A percentile compares a stretch with the other conserved stretches of the same genome.
Conservation (phyloP, 2,329 filamentous ascomycete species). For the Teratosphaeria pseudoeucalypti region DNA sequence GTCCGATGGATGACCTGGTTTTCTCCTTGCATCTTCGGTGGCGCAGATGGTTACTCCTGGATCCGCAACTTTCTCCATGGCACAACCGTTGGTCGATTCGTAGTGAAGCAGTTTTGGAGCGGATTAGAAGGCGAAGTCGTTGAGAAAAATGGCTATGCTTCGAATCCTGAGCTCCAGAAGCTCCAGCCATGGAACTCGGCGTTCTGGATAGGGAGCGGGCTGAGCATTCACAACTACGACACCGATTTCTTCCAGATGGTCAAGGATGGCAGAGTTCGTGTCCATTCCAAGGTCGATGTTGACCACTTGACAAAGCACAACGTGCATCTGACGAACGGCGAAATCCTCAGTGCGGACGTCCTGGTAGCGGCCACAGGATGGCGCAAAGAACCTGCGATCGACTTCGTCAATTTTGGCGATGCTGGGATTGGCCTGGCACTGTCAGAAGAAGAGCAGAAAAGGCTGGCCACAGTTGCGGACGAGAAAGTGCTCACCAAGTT, state of each 20-base stretch:
- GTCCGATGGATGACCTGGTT: slow-evolving; percentile 63
- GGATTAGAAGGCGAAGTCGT: slow-evolving; percentile 46
- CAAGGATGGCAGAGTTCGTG: slow-evolving; percentile 40
- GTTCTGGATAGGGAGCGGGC: slow-evolving; percentile 45
- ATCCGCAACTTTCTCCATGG: slow-evolving; percentile 48
- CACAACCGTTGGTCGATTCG: slow-evolving; percentile 45
- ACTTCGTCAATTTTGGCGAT: not conserved
- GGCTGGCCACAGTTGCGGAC: slow-evolving; percentile 33
- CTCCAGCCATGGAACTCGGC: slow-evolving; percentile 32
- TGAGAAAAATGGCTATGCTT: slow-evolving; percentile 36
- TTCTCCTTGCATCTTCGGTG: slow-evolving; percentile 63
- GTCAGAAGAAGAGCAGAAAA: not conserved
- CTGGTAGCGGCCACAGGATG: slow-evolving; percentile 50
- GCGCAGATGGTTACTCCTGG: slow-evolving; percentile 48
- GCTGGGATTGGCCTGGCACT: not conserved
- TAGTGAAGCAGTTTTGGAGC: slow-evolving; percentile 48
- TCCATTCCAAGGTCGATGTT: slow-evolving; percentile 46
- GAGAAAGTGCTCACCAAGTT: slow-evolving; percentile 43
- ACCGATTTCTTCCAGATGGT: slow-evolving; percentile 48
- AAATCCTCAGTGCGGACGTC: slow-evolving; percentile 37
- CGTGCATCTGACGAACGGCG: slow-evolving; percentile 40
- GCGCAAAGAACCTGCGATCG: slow-evolving; percentile 23
- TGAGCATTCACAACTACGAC: slow-evolving; percentile 52
- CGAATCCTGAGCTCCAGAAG: slow-evolving; percentile 31
- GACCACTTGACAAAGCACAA: slow-evolving; percentile 34